phyloP scores from a whole-genome alignment of 1,139 yeast genomes.

The Yamadazyma pseudoaaseri region DNA sequence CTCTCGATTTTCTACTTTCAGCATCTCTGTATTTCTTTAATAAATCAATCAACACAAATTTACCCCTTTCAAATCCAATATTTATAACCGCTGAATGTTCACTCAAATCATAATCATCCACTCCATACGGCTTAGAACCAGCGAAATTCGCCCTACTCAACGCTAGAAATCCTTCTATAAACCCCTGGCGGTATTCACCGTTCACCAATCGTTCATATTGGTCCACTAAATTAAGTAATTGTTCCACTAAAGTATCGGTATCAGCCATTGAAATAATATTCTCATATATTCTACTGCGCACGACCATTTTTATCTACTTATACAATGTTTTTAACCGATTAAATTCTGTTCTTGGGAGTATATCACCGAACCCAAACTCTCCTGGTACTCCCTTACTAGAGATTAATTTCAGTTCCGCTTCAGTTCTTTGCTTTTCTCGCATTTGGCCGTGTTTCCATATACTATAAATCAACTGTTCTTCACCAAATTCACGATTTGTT shows the following conservation, averaged over 20 bases:
- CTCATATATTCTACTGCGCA: neutral
- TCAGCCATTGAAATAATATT: slow-evolving; percentile 1
- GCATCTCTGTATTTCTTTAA: slow-evolving; percentile 2
- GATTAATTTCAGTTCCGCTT: slow-evolving; percentile 37
- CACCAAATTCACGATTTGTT: slow-evolving; percentile 44
- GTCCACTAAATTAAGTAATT: slow-evolving; percentile 25
- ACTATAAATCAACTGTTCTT: slow-evolving; percentile 64
- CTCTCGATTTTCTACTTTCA: neutral
- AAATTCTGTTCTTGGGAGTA: slow-evolving; percentile 48
- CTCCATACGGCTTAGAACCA: slow-evolving; percentile 21
- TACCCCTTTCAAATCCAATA: slow-evolving; percentile 5
- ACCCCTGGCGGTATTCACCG: slow-evolving; percentile 20
- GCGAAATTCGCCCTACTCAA: slow-evolving; percentile 43
- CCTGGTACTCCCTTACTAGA: slow-evolving; percentile 25
- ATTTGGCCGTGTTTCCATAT: slow-evolving; percentile 52
- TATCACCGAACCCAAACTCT: slow-evolving; percentile 49
- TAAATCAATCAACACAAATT: slow-evolving; percentile 15
- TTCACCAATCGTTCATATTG: slow-evolving; percentile 27
- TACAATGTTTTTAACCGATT: slow-evolving; percentile 40
- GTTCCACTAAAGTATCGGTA: slow-evolving; percentile 6
- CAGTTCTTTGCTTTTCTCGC: slow-evolving; percentile 33
- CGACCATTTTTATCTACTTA: slow-evolving; percentile 14
- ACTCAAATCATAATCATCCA: slow-evolving; percentile 28
- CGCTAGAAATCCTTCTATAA: slow-evolving; percentile 31
- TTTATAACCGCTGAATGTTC: slow-evolving; percentile 21